phyloP scores from a whole-genome alignment of 305 asterid genomes.

The Caryopteris hybrid region DNA sequence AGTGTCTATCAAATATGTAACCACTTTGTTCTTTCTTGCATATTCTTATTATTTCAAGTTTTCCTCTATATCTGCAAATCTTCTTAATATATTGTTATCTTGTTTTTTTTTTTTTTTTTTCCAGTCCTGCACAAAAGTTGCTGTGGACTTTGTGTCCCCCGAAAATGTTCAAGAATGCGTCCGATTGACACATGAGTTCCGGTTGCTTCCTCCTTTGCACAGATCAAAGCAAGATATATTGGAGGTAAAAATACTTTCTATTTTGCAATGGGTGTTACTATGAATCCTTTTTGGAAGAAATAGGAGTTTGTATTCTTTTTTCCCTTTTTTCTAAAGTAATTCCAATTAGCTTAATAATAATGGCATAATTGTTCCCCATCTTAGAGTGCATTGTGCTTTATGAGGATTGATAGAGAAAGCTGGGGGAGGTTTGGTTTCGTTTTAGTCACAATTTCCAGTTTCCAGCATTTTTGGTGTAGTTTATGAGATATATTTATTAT shows the following conservation, averaged over 20 bases:
- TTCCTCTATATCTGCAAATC: not conserved
- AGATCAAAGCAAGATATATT: slow-evolving; percentile 72
- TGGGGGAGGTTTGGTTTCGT: too few relatives aligned
- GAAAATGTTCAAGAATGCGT: slow-evolving; percentile 67
- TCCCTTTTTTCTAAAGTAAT: too few relatives aligned
- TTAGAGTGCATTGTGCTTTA: too few relatives aligned
- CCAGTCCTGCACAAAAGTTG: slow-evolving; percentile 80
- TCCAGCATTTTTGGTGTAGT: too few relatives aligned
- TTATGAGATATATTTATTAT: too few relatives aligned
- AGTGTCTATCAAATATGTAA: not conserved
- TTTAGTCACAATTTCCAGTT: too few relatives aligned
- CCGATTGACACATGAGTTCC: slow-evolving; percentile 63
- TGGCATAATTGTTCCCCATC: too few relatives aligned
- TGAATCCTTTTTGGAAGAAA: not conserved
- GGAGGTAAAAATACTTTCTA: slow-evolving; percentile 47
- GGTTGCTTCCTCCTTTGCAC: slow-evolving; percentile 63
- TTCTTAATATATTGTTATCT: slow-evolving; percentile 9
- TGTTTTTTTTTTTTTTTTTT: slow-evolving; percentile 19
- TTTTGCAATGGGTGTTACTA: not conserved
- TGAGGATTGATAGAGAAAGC: too few relatives aligned
- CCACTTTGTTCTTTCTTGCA: not conserved
- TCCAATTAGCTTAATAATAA: too few relatives aligned
- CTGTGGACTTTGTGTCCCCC: slow-evolving; percentile 77
- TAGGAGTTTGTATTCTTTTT: too few relatives aligned
- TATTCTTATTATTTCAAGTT: not conserved